phyloP scores from a whole-genome alignment of 495 filamentous ascomycete genomes.

The Penicillium bialowiezense region DNA sequence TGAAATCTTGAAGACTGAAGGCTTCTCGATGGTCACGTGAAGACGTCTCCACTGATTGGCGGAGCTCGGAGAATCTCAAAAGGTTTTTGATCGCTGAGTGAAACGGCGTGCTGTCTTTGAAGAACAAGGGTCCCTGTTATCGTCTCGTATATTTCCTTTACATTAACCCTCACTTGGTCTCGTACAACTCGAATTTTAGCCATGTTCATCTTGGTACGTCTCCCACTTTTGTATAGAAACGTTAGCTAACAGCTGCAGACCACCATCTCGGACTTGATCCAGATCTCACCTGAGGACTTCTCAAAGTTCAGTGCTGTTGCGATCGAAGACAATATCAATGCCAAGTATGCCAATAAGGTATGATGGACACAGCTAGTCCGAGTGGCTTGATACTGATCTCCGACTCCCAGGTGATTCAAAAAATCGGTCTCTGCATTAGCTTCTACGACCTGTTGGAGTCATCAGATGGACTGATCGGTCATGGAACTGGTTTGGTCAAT shows the following conservation, averaged over 20 bases:
- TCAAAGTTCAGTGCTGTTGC: constrained; percentile 70
- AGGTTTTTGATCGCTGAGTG: constrained; percentile 11
- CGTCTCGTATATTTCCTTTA: too few relatives aligned
- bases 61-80: neutral
- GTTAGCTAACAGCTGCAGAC: constrained; percentile 40
- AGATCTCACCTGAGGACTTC: constrained; percentile 85
- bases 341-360: constrained; percentile 92
- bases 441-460: constrained; percentile 82
- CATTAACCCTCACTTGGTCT: too few relatives aligned
- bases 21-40: neutral
- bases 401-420: constrained; percentile 56
- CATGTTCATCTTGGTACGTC: constrained; percentile 60
- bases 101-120: neutral
- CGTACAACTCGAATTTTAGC: neutral
- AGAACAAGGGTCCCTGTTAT: neutral
- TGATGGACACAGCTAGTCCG: constrained; percentile 9
- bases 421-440: constrained; percentile 87
- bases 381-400: constrained; percentile 2
- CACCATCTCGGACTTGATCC: constrained; percentile 83
- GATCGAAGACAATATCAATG: constrained; percentile 91
- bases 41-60: neutral
- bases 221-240: neutral
- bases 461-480: constrained; percentile 88
- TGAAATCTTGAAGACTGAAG: neutral
- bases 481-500: constrained; percentile 84